phyloP scores from a whole-genome alignment of 2,329 filamentous ascomycete genomes.

The Phialocephala sp. region DNA sequence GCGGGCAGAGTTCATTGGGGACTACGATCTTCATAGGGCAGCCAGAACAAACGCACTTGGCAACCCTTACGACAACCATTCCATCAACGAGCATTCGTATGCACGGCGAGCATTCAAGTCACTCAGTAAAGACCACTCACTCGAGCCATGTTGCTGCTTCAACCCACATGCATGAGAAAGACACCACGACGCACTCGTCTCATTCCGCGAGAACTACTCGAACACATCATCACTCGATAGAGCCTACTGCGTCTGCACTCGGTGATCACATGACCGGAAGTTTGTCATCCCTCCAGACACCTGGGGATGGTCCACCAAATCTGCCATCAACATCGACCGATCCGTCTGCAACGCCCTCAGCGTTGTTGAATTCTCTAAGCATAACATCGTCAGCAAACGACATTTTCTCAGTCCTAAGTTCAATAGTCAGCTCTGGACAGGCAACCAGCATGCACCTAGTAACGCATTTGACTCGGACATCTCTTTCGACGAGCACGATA shows the following conservation, averaged over 20 bases:
- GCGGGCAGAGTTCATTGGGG: background rate
- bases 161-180: background rate
- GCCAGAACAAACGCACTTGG: background rate
- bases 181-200: background rate
- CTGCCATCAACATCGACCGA: background rate
- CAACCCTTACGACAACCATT: background rate
- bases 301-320: too few species aligned
- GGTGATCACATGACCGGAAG: background rate
- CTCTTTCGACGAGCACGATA: background rate
- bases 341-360: background rate
- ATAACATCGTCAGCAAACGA: background rate
- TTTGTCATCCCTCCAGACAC: background rate
- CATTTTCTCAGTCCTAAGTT: background rate
- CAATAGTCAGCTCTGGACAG: background rate
- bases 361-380: background rate
- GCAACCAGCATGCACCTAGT: background rate
- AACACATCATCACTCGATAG: background rate
- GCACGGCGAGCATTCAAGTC: background rate
- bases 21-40: background rate
- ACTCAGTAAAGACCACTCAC: background rate
- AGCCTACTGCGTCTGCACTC: background rate
- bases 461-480: background rate
- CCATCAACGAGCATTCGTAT: background rate
- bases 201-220: constrained; percentile 2
- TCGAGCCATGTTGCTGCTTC: background rate